phyloP scores from a whole-genome alignment of 805 yeast species.

The Candida sonorensis region DNA sequence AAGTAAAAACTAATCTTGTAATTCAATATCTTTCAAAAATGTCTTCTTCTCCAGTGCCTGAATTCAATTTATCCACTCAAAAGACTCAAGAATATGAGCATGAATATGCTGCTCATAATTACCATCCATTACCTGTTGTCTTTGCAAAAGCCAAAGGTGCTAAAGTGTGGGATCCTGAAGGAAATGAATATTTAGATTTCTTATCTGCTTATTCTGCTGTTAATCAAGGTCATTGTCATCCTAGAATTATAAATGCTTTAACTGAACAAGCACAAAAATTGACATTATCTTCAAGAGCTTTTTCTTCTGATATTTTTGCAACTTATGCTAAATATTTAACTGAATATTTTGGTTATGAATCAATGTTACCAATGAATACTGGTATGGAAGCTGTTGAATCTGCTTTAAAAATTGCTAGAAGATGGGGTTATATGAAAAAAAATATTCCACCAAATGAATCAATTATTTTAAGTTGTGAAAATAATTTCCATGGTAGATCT shows the following conservation, averaged over 20 bases:
- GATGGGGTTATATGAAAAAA: conserved; percentile 93
- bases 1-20: too few relatives aligned
- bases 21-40: too few relatives aligned
- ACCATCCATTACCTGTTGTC: conserved; percentile 95
- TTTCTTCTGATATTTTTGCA: conserved; percentile 84
- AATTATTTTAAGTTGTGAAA: conserved; percentile 75
- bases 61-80: conserved; percentile 50
- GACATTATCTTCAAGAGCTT: conserved; percentile 88
- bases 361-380: conserved; percentile 96
- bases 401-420: conserved; percentile 86
- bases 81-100: conserved; percentile 65
- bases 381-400: conserved; percentile 99
- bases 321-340: conserved; percentile 81
- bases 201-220: conserved; percentile 95
- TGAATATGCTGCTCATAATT: conserved; percentile 90
- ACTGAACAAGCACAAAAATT: conserved; percentile 78
- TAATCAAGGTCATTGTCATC: conserved; percentile 97
- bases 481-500: conserved; percentile 96
- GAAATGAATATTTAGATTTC: conserved; percentile 87
- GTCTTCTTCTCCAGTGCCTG: conserved; percentile 20
- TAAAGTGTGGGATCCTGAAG: conserved; percentile 97
- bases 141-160: conserved; percentile 84
- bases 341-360: conserved; percentile 83
- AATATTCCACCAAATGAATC: conserved; percentile 81
- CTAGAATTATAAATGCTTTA: conserved; percentile 79